phyloP scores from a whole-genome alignment of 768 basidiomycete genomes.

The Austroboletus eburneus region DNA sequence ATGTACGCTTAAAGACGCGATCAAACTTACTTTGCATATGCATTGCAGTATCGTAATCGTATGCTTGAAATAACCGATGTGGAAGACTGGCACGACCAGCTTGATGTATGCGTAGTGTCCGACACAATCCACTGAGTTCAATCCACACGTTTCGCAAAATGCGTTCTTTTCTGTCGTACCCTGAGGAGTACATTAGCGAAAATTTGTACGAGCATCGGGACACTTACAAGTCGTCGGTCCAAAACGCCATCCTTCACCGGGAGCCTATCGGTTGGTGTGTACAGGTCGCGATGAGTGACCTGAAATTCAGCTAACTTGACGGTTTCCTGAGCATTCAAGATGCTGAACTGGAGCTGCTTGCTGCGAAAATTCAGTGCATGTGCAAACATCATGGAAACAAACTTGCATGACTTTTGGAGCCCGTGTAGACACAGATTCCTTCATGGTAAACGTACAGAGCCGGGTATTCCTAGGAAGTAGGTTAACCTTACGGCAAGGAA shows the following conservation, averaged over 20 bases:
- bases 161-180: slow-evolving; percentile 92
- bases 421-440: slow-evolving; percentile 76
- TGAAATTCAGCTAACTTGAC: slow-evolving; percentile 96
- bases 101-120: slow-evolving; percentile 99
- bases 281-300: slow-evolving; percentile 88
- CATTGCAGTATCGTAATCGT: slow-evolving; percentile 90
- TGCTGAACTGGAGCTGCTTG: slow-evolving; percentile 94
- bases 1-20: neutral
- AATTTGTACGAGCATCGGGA: neutral
- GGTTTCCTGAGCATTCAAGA: slow-evolving; percentile 91
- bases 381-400: neutral
- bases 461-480: too few species aligned
- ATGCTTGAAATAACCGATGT: slow-evolving; percentile 98
- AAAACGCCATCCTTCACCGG: slow-evolving; percentile 92
- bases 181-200: slow-evolving; percentile 36
- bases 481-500: too few species aligned
- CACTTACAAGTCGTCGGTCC: slow-evolving; percentile 80
- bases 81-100: slow-evolving; percentile 93
- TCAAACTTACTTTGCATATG: slow-evolving; percentile 79
- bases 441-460: slow-evolving; percentile 39
- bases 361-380: slow-evolving; percentile 38
- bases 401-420: slow-evolving; percentile 81
- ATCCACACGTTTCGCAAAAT: slow-evolving; percentile 93
- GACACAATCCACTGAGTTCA: slow-evolving; percentile 89
- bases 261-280: slow-evolving; percentile 75